Base-by-base conservation (phyloP, 805 yeast species). In the Cyberlindnera americana region DNA sequence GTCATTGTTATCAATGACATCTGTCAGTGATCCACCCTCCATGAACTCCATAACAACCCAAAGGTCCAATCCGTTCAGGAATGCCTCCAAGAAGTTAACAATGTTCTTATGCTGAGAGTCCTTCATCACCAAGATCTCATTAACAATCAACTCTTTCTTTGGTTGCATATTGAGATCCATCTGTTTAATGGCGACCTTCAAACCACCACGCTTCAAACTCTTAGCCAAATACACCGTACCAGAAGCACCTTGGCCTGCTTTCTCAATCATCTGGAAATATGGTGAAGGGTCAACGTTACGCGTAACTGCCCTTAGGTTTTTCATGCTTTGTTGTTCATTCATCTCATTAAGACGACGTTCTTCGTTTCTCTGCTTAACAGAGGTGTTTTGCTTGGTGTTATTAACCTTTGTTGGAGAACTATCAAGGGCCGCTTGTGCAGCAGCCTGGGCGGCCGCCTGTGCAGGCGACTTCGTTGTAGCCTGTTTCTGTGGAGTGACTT, bases 21-120 rank as follows among this genome's bases (percentile, higher is more conserved):
- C 99, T 0, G 98, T 93, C 51, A 93, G 69, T 5, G 96, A 85
- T 1, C 99, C 99, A 39, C 99, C 99, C 66, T 95, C 97, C 99
- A 93, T 93, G 61, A 81, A 95, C 63, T 93, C 99, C 99, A 93
- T 93, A 23, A 95, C 85, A n/a, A 93, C 99, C 96, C 98, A 91
- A 44, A 93, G 69, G 56, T 93, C 97, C 28, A 33, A 25, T 43
- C 77, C 73, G 35, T 73, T 69, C 47, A 91, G 66, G 56, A 87
- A 95, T 1, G 96, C 88, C 57, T 91, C 98, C 44, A 93, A 65
- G 63, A 87, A 93, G 60, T 91, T 93, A 43, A 93, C 99, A 63
- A 93, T 93, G 60, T 93, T 93, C 46, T 84, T 82, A 65, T 93
- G 98, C 48, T 85, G 90, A 13, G 95, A 82, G 56, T 89, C 97